These are phyloP conservation scores for Ajuga reptans DNA, from an alignment of 305 asterid genomes.

Conservation along the genomic window DNA sequence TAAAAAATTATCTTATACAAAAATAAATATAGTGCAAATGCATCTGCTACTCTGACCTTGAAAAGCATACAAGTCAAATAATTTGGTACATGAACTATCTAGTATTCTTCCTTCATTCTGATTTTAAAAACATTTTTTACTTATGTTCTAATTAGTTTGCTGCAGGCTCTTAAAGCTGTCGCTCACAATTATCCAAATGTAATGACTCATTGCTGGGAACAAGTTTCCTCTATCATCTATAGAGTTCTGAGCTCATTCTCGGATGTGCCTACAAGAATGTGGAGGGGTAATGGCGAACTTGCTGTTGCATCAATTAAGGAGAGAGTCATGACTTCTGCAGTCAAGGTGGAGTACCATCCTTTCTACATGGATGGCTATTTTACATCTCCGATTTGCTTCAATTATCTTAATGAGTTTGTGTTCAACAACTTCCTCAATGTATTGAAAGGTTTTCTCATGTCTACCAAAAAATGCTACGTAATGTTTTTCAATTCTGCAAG, in stretches of 20 bases:
- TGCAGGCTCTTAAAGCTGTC: constrained; percentile 84
- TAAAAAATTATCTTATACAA: too few species aligned
- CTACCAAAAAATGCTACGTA: background rate
- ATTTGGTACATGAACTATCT: background rate
- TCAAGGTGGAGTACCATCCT: constrained; percentile 48
- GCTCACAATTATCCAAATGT: constrained; percentile 89
- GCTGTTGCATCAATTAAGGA: constrained; percentile 51
- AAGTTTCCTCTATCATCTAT: constrained; percentile 45
- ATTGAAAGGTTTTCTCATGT: background rate
- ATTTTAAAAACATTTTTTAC: constrained; percentile 1
- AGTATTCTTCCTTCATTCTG: background rate
- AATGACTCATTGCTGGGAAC: constrained; percentile 65
- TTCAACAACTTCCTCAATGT: constrained; percentile 4
- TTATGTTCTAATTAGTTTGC: constrained; percentile 25
- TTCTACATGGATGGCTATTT: constrained; percentile 7
- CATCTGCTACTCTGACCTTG: constrained; percentile 8
- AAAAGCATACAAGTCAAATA: too few species aligned
- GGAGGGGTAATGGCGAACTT: constrained; percentile 53
- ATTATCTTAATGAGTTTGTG: background rate
- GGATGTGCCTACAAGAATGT: constrained; percentile 39
- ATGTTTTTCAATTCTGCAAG: background rate
- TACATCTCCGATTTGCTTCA: background rate
- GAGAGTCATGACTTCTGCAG: constrained; percentile 64
- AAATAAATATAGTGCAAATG: background rate
- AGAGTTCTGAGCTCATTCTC: constrained; percentile 40